Evolutionary conservation across 805 yeast species (phyloP).

Genomic region (Candida saitoana): DNA sequence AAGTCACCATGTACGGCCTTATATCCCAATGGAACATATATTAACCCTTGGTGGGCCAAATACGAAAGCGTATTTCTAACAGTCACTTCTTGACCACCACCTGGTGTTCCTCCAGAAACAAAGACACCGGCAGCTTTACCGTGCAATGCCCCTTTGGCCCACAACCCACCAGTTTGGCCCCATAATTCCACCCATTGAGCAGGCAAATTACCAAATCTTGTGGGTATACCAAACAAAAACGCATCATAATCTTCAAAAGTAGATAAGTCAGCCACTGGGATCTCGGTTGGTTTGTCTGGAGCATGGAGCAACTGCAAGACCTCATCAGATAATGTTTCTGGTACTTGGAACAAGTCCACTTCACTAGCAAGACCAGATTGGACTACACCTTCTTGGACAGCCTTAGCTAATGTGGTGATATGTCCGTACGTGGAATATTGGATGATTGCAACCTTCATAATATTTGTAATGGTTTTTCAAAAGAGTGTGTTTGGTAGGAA

Average conservation of each 20-base stretch:
- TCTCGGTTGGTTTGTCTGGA: slow-evolving; percentile 50
- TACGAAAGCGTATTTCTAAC: slow-evolving; percentile 54
- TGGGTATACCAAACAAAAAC: slow-evolving; percentile 73
- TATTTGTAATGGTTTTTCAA: no score
- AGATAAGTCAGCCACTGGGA: slow-evolving; percentile 57
- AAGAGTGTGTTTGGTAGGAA: no score
- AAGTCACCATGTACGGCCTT: slow-evolving; percentile 54
- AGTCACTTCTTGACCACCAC: slow-evolving; percentile 79
- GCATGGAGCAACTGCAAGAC: slow-evolving; percentile 64
- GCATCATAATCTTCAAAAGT: slow-evolving; percentile 64
- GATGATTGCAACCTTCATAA: slow-evolving; percentile 67
- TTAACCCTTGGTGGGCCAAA: slow-evolving; percentile 72
- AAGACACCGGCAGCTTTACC: slow-evolving; percentile 77
- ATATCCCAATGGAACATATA: slow-evolving; percentile 76
- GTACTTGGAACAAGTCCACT: slow-evolving; percentile 73
- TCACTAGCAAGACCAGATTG: slow-evolving; percentile 53
- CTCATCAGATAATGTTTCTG: slow-evolving; percentile 68
- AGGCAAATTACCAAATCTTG: slow-evolving; percentile 72
- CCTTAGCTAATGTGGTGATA: slow-evolving; percentile 62
- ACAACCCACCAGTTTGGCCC: slow-evolving; percentile 72
- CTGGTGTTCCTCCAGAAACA: slow-evolving; percentile 65
- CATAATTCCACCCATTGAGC: slow-evolving; percentile 74
- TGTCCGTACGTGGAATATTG: slow-evolving; percentile 83
- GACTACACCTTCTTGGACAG: slow-evolving; percentile 65
- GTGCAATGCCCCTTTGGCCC: slow-evolving; percentile 65